Base-by-base conservation (phyloP, 1,284 basidiomycete genomes). In the Kalmanozyma brasiliensis region DNA sequence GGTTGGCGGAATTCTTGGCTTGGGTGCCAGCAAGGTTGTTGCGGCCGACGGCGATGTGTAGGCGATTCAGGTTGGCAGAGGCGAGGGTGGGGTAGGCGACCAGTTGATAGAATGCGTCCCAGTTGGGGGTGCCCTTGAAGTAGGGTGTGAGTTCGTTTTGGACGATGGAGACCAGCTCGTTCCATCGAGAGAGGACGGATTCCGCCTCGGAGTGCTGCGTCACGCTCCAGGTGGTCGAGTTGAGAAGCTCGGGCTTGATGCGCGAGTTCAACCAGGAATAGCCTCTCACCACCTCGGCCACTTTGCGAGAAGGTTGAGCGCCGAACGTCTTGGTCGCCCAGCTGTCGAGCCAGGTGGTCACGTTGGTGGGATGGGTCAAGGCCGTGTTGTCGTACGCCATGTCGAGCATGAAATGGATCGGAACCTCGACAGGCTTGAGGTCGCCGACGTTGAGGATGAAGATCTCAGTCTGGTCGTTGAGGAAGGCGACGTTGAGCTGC, bases 241-340 rank as follows among this genome's bases (percentile, higher is more conserved):
- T 88, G 59, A 89, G 76, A 24, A 90, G 79, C 82, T 91, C 89
- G 0, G 88, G 88, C 81, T 90, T 90, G 59, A 88, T 83, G 23
- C 88, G 83, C 0, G 87, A 83, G 70, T 89, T 89, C 81, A 86
- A 87, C 35, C 85, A 84, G 14, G 88, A 89, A 52, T 89, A 82
- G 64, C 88, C 88, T 1, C 82, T 85, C 6, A 90, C 84, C 46
- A 90, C 85, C 16, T 84, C 82, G 0, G 86, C 83, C 3, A 89
- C 84, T 37, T 61, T 61, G 22, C 49, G 20, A 17, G 49, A 83
- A 22, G 85, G 81, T 0, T 81, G 57, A 1, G 80, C 43, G 30
- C 86, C 87, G 74, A 90, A 90, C 69, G 90, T 89, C 16, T 89
- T 85, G 55, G 86, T 83, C 0, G 89, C 89, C 88, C 88, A 89